Base-by-base conservation (phyloP, 768 basidiomycete genomes). In the Podaxis sp. region DNA sequence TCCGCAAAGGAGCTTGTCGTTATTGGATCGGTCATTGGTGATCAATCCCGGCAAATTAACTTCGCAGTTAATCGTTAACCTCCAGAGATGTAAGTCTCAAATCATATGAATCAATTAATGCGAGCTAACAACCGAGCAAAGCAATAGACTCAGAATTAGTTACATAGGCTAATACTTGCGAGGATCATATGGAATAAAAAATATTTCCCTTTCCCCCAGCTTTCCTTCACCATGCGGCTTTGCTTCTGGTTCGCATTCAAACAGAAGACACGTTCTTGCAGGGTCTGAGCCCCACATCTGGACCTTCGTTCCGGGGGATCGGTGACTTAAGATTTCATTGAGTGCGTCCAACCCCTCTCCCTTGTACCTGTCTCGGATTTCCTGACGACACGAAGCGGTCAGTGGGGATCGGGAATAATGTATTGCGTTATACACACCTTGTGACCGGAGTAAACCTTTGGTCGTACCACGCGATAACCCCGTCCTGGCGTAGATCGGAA, bases 1-100 rank as follows among this genome's bases (percentile, higher is more conserved):
- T 79, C 33, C 77, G 87, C 51, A 89, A 88, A 69, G 78, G 75
- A 12, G 83, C 82, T 68, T 89, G 86, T 69, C 78, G 83, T 28
- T 85, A 81, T 76, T 89, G 88, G 89, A 71, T 83, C n/a, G 86
- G 84, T 11, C 53, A 44, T 3, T 61, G 64, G 64, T 7, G 28
- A 13, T 59, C n/a, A 39, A 6, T 26, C 26, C 24, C 33, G 52
- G 9, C 17, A n/a, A 17, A 53, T 15, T 8, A 28, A 9, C 11
- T 33, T 33, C 33, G 33, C 33, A 33, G 8, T 33, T 33, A 36
- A 17, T n/a, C n/a, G 12, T 1, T 11, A 26, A 11, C 11, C 0
- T 26, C 22, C 12, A 12, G 19, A 13, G 49, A 26, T n/a, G 49
- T 12, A 51, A 17, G 22, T 51, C 13, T 4, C 22, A 51, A 26